Conservation (phyloP, 129 eudicot species). For the Sambucus nigra region DNA sequence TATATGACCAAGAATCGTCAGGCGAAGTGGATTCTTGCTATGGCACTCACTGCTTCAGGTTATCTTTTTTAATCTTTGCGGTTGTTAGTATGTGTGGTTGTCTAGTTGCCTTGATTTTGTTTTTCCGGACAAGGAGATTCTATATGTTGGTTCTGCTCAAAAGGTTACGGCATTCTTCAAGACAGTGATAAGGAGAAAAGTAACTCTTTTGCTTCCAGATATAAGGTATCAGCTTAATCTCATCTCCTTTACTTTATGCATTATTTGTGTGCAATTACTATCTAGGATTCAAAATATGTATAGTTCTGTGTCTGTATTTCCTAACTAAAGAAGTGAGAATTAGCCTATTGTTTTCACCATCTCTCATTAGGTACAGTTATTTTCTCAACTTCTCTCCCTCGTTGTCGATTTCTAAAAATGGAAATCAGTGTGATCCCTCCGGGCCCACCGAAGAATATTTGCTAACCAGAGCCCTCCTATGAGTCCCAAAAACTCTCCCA, state of each 20-base stretch:
- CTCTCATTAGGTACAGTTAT: too few species aligned
- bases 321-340: too few species aligned
- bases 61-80: conserved; percentile 54
- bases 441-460: too few species aligned
- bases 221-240: background rate
- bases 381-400: too few species aligned
- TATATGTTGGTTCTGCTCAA: conserved; percentile 34
- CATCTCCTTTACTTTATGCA: background rate
- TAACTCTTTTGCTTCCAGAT: background rate
- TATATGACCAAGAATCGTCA: conserved; percentile 57
- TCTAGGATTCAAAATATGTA: background rate
- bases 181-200: conserved; percentile 7
- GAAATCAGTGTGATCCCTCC: too few species aligned
- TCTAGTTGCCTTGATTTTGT: conserved; percentile 47
- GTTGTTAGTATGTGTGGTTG: conserved; percentile 43
- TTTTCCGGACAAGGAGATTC: conserved; percentile 55
- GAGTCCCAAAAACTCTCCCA: too few species aligned
- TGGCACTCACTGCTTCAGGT: conserved; percentile 81
- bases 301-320: too few species aligned
- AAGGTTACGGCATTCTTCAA: conserved; percentile 14
- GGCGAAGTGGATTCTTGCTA: conserved; percentile 39
- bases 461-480: too few species aligned
- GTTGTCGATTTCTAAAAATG: too few species aligned
- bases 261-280: background rate
- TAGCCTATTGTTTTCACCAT: too few species aligned